Base-by-base conservation (phyloP, 179 eudicot genomes). In the Actinidia arguta region DNA sequence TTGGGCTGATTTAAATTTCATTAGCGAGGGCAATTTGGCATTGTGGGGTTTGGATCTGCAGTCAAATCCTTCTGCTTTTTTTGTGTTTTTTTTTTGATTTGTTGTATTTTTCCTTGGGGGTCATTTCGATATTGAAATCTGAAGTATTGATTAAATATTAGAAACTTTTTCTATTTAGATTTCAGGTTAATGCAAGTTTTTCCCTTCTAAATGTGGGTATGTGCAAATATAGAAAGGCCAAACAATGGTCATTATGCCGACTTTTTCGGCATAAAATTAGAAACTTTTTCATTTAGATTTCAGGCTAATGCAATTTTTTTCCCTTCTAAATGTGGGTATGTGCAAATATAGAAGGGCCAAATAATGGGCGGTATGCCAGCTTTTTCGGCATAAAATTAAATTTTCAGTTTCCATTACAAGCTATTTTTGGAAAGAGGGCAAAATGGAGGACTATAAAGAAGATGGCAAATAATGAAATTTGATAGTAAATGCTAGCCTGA, bases 81-180 rank as follows among this genome's bases (percentile, higher is more conserved):
- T n/a, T n/a, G n/a, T n/a, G n/a, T 55, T 66, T 24, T 78, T 81
- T 74, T 84, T 56, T 75, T 81, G 79, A 66, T 82, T 82, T 72
- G 22, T 75, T 67, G 9, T 59, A 59, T 62, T 48, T 80, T 22
- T 27, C 16, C 67, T 18, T 13, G 4, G 25, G 31, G 4, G n/a
- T 46, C n/a, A 54, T 44, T 46, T 81, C 62, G 59, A 5, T 25
- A 31, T 5, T 17, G 36, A 39, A 47, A 10, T 56, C 62, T 50
- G 51, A 50, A 36, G 13, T 66, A 24, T 44, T 47, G 46, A 36
- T 39, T 76, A 31, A 44, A 76, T n/a, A 8, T 46, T 76, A 47
- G 4, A 12, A 5, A 64, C n/a, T 50, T 81, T 59, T 72, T 24
- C 75, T 31, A 20, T 46, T 76, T 44, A 22, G 12, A 44, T 76